phyloP scores from a whole-genome alignment of 2,329 filamentous ascomycete genomes.

The Botrytis aclada region DNA sequence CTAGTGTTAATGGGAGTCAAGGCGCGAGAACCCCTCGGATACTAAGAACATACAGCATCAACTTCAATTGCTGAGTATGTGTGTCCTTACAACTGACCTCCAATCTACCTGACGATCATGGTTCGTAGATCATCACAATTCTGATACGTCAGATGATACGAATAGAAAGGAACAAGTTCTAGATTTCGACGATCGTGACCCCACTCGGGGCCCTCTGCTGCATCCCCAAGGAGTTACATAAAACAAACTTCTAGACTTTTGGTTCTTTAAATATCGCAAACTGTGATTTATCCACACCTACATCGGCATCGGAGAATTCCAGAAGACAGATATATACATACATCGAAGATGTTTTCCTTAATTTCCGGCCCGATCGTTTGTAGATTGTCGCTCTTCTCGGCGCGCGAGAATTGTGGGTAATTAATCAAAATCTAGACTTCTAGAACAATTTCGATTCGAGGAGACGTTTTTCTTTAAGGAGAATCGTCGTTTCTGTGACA shows the following conservation, averaged over 20 bases:
- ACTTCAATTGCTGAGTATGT: neutral
- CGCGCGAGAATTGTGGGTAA: neutral
- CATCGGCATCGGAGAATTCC: neutral
- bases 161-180: neutral
- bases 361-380: neutral
- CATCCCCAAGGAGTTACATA: neutral
- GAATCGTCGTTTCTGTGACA: neutral
- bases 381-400: neutral
- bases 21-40: neutral
- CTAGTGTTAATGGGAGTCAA: neutral
- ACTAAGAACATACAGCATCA: neutral
- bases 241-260: neutral
- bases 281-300: neutral
- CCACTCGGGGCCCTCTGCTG: neutral
- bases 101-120: neutral
- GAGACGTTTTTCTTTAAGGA: neutral
- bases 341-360: neutral
- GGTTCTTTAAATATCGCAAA: neutral
- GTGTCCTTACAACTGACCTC: neutral
- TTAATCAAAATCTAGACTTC: slow-evolving; percentile 1
- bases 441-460: neutral
- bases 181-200: neutral
- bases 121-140: slow-evolving; percentile 1
- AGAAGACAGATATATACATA: slow-evolving; percentile 1
- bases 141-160: neutral